Conservation (phyloP, 108 stramenopile species). For the Nitzschia putrida region DNA sequence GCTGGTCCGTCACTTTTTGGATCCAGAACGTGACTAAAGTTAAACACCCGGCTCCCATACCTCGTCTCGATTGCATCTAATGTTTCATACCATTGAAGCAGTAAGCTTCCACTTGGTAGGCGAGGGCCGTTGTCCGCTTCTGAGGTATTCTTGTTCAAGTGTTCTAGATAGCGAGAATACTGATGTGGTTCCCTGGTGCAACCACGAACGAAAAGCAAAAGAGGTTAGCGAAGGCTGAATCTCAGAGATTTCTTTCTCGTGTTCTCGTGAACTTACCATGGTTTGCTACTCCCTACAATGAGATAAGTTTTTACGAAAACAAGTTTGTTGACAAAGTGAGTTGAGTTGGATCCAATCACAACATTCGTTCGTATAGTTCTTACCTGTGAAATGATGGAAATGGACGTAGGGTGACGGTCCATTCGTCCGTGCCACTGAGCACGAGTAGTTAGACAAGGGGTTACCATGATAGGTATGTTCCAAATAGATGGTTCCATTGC, state of each 20-base stretch:
- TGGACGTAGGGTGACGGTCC: constrained; percentile 35
- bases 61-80: no score
- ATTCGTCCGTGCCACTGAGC: neutral
- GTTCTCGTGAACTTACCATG: constrained; percentile 1
- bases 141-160: no score
- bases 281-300: constrained; percentile 10
- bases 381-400: constrained; percentile 46
- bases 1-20: neutral
- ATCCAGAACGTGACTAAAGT: no score
- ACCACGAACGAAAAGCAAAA: no score
- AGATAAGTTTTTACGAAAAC: no score
- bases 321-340: neutral
- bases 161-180: no score
- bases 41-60: no score
- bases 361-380: constrained; percentile 14
- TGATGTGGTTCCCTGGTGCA: no score
- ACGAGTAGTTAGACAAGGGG: constrained; percentile 2
- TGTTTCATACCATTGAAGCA: no score
- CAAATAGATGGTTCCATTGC: constrained; percentile 5
- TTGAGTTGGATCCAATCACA: neutral
- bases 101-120: no score
- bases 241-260: neutral
- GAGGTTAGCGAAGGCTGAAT: constrained; percentile 5
- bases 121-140: no score
- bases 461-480: neutral